Percentiles rank a stretch among this genome's conserved stretches.
These are phyloP conservation scores for Athelia psychrophila DNA, from an alignment of 1,284 basidiomycete species.

Conservation along the genomic window DNA sequence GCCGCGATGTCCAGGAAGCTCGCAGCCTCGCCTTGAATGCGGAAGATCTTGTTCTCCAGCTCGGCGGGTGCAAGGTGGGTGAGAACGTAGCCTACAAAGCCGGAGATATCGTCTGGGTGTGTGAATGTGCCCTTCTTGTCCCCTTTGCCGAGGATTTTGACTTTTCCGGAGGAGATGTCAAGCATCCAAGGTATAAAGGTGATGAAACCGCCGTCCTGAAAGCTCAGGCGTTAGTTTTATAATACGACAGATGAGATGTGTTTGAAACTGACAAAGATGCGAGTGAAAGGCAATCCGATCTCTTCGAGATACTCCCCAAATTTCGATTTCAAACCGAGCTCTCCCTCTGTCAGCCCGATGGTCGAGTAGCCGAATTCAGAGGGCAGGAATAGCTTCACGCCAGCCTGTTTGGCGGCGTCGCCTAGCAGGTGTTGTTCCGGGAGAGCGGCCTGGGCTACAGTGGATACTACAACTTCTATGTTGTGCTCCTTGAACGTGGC, in stretches of 20 bases:
- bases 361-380: constrained; percentile 10
- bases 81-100: constrained; percentile 16
- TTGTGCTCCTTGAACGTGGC: constrained; percentile 8
- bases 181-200: background rate
- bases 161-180: background rate
- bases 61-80: constrained; percentile 9
- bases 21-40: constrained; percentile 12
- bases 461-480: constrained; percentile 13
- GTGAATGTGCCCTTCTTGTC: background rate
- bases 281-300: background rate
- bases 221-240: too few relatives aligned
- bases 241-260: too few relatives aligned
- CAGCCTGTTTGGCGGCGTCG: constrained; percentile 12
- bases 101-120: constrained; percentile 8
- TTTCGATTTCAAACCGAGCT: background rate
- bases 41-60: constrained; percentile 8
- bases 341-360: background rate
- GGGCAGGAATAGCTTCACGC: constrained; percentile 15
- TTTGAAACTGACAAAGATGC: background rate
- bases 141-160: background rate
- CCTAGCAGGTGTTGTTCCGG: constrained; percentile 7
- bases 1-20: background rate
- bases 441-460: constrained; percentile 5
- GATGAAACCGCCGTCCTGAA: background rate
- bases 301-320: background rate